Percentiles rank a stretch among this genome's conserved stretches.
These are phyloP conservation scores for Noccaea caerulescens DNA, from an alignment of 345 rosid genomes.

Conservation along the genomic window DNA sequence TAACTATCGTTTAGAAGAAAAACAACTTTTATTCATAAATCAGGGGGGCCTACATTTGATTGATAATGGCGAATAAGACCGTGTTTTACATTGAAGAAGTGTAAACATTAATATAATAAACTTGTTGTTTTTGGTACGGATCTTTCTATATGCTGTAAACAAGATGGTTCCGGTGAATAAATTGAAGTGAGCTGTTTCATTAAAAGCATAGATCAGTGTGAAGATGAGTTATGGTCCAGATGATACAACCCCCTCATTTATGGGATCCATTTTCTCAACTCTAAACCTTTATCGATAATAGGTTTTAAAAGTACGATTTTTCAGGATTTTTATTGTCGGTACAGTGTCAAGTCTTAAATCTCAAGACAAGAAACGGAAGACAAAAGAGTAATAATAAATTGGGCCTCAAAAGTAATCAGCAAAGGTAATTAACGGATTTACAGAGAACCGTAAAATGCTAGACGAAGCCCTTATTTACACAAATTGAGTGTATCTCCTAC, in stretches of 20 bases:
- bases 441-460: constrained; percentile 27
- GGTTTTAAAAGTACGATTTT: not conserved
- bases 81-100: constrained; percentile 7
- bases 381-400: not conserved
- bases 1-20: not conserved
- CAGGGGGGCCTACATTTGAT: constrained; percentile 25
- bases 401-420: constrained; percentile 12
- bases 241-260: constrained; percentile 18
- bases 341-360: not conserved
- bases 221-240: constrained; percentile 28
- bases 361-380: not conserved
- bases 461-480: constrained; percentile 37
- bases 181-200: constrained; percentile 31
- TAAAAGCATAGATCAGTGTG: constrained; percentile 25
- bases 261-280: constrained; percentile 12
- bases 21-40: not conserved
- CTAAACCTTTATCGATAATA: not conserved
- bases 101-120: not conserved
- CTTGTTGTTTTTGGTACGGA: constrained; percentile 7
- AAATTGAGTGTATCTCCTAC: not conserved
- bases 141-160: constrained; percentile 9
- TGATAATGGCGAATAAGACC: constrained; percentile 21
- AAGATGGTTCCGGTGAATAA: constrained; percentile 12
- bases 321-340: constrained; percentile 8
- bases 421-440: constrained; percentile 31